Percentiles rank a stretch among this genome's conserved stretches.
These are phyloP conservation scores for Tulasnella sp. DNA, from an alignment of 768 basidiomycete genomes.

Conservation along the genomic window DNA sequence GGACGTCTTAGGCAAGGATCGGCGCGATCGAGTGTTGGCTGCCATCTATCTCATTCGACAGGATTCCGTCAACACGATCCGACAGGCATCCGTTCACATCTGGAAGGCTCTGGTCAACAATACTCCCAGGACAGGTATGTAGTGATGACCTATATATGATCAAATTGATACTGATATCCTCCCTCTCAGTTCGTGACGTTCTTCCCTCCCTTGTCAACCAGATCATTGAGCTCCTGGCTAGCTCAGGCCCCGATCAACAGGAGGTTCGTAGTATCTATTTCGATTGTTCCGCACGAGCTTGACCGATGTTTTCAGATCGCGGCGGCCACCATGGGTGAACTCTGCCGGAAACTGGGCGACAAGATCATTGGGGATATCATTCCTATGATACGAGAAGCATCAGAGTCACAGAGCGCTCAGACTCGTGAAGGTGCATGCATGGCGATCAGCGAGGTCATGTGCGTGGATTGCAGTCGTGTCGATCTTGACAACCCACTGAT, in stretches of 20 bases:
- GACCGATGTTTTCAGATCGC: no score
- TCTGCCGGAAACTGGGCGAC: slow-evolving; percentile 94
- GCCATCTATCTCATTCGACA: slow-evolving; percentile 89
- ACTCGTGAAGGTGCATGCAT: slow-evolving; percentile 80
- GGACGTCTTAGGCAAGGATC: slow-evolving; percentile 79
- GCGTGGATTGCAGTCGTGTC: slow-evolving; percentile 29
- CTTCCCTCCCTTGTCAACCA: slow-evolving; percentile 73
- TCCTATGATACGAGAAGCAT: slow-evolving; percentile 51
- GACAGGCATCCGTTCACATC: slow-evolving; percentile 86
- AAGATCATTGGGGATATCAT: slow-evolving; percentile 77
- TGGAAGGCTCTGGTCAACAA: slow-evolving; percentile 98
- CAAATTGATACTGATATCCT: slow-evolving; percentile 2
- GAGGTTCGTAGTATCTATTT: slow-evolving; percentile 72
- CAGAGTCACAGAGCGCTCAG: slow-evolving; percentile 50
- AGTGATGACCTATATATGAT: background rate
- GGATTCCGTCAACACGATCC: slow-evolving; percentile 79
- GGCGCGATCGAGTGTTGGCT: slow-evolving; percentile 82
- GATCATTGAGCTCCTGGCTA: slow-evolving; percentile 67
- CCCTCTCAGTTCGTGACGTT: slow-evolving; percentile 66
- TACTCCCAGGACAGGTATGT: slow-evolving; percentile 75
- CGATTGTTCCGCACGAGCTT: no score
- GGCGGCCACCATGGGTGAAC: slow-evolving; percentile 73
- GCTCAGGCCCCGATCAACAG: slow-evolving; percentile 73
- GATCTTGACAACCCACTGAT: background rate
- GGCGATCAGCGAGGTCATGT: slow-evolving; percentile 84